Evolutionary conservation across 345 rosid genomes (phyloP).

Genomic region (Rhizophora apiculata): DNA sequence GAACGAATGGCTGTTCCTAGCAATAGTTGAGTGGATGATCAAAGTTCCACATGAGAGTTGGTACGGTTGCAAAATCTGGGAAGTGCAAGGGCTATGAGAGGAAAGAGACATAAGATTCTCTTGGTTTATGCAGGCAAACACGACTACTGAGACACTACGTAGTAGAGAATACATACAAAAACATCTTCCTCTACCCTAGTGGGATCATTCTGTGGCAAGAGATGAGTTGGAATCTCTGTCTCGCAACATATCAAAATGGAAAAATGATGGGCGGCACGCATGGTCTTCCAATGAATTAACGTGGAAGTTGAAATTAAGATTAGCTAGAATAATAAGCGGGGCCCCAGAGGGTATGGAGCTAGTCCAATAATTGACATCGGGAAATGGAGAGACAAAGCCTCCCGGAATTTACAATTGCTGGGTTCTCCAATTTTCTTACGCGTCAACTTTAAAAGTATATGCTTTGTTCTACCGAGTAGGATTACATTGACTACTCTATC

Average conservation of each 20-base stretch:
- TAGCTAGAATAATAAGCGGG: neutral
- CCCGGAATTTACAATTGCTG: neutral
- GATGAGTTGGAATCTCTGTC: constrained; percentile 14
- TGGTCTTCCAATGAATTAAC: neutral
- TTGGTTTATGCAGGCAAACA: constrained; percentile 18
- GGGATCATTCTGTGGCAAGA: neutral
- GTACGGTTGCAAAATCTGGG: neutral
- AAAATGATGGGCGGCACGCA: neutral
- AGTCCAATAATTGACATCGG: constrained; percentile 38
- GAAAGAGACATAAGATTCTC: neutral
- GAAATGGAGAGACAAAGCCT: constrained; percentile 12
- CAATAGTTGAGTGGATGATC: too few species aligned
- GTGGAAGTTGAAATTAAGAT: neutral
- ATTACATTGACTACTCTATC: too few species aligned
- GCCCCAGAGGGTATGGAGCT: constrained; percentile 25
- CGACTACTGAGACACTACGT: neutral
- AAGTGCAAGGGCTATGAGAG: neutral
- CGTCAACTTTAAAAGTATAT: too few species aligned
- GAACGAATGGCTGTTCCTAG: too few species aligned
- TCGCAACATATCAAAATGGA: neutral
- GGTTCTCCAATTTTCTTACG: too few species aligned
- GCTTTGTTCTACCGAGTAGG: too few species aligned
- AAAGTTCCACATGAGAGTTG: neutral
- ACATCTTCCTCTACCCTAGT: neutral
- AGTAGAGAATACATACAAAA: neutral